phyloP scores from a whole-genome alignment of 148 eudicot species.

The Chenopodium album region DNA sequence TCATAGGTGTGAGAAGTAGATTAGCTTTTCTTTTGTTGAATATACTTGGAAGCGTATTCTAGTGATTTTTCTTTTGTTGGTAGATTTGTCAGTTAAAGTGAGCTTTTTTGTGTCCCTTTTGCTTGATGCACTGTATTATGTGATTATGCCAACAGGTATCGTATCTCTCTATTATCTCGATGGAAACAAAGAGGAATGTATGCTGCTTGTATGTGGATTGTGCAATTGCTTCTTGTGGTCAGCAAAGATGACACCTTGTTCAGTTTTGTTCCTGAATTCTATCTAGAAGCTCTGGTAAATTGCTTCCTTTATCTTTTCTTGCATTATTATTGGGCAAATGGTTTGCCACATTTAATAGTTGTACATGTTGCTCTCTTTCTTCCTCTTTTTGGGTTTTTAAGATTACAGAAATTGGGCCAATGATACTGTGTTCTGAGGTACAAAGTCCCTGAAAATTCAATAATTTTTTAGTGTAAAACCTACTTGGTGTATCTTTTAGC shows the following conservation, averaged over 20 bases:
- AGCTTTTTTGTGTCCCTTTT: neutral
- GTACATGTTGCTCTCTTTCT: neutral
- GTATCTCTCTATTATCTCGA: slow-evolving; percentile 68
- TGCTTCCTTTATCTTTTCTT: neutral
- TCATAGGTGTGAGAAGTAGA: neutral
- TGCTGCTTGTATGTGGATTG: slow-evolving; percentile 87
- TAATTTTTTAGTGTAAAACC: no score
- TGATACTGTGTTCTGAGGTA: neutral
- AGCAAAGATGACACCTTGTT: slow-evolving; percentile 82
- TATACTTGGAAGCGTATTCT: neutral
- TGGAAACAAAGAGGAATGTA: slow-evolving; percentile 99
- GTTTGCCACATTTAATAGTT: neutral
- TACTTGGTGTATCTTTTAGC: no score
- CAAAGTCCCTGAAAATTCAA: neutral
- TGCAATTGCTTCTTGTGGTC: slow-evolving; percentile 81
- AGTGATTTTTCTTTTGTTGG: neutral
- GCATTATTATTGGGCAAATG: neutral
- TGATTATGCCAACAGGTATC: slow-evolving; percentile 56
- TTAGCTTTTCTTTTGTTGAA: neutral
- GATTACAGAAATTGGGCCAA: neutral
- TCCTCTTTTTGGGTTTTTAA: neutral
- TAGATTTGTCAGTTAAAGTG: neutral
- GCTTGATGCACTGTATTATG: neutral
- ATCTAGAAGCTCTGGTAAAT: slow-evolving; percentile 82
- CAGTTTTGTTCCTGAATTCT: slow-evolving; percentile 81